These are phyloP conservation scores for Russula vinacea DNA, from an alignment of 768 basidiomycete species.

Conservation along the genomic window DNA sequence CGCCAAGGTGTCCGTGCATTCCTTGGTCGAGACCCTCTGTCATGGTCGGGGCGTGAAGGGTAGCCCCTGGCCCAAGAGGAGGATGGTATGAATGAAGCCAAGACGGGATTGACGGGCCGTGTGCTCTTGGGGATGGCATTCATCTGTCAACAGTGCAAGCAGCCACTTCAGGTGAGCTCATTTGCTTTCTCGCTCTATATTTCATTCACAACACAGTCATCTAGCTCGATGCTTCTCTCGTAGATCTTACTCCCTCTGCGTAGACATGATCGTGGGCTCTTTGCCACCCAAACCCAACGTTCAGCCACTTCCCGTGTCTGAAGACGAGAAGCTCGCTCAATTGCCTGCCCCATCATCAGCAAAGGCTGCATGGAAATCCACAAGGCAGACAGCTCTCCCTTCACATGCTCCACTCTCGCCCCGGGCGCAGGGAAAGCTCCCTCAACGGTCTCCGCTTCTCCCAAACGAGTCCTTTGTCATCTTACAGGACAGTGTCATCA, in stretches of 20 bases:
- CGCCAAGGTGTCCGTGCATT: no score
- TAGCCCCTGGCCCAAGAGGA: conserved; percentile 13
- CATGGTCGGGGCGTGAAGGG: neutral
- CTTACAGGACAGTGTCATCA: conserved; percentile 77
- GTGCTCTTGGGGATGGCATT: conserved; percentile 40
- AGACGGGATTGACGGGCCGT: conserved; percentile 7
- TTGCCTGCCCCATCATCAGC: conserved; percentile 50
- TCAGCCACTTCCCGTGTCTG: conserved; percentile 40
- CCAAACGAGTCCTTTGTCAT: conserved; percentile 91
- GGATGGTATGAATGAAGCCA: neutral
- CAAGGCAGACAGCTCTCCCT: conserved; percentile 41
- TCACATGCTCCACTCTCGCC: conserved; percentile 44
- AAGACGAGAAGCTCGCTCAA: conserved; percentile 46
- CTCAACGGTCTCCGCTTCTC: conserved; percentile 49
- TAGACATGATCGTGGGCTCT: conserved; percentile 80
- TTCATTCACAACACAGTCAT: neutral
- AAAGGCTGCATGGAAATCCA: conserved; percentile 62
- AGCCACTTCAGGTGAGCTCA: conserved; percentile 69
- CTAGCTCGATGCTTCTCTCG: conserved; percentile 86
- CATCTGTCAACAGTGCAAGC: conserved; percentile 88
- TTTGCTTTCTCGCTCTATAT: neutral
- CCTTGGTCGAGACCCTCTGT: conserved; percentile 1
- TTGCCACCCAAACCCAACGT: conserved; percentile 55
- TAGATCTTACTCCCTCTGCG: conserved; percentile 79
- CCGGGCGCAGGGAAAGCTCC: conserved; percentile 59